Evolutionary conservation across 257 asterid genomes (phyloP).

Genomic region (Solanum dulcamara): DNA sequence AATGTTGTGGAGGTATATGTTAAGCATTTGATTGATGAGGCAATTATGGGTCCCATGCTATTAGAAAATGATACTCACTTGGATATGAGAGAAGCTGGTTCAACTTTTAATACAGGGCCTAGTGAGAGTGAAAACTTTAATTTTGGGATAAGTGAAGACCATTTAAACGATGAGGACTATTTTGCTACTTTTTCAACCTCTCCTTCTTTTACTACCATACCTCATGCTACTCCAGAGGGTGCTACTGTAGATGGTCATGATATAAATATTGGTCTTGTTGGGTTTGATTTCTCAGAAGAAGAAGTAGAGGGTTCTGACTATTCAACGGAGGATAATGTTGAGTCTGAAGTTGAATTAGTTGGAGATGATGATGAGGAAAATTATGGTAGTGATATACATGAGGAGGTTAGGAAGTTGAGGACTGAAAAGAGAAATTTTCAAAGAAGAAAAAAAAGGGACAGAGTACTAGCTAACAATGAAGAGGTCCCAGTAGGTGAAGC

Average conservation of each 20-base stretch:
- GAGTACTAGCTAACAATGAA: not conserved
- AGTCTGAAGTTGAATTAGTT: not conserved
- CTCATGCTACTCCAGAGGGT: too few relatives aligned
- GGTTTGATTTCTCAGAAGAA: not conserved
- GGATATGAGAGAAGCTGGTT: too few relatives aligned
- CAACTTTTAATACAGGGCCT: not conserved
- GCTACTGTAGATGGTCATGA: not conserved
- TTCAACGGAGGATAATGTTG: not conserved
- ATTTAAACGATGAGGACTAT: too few relatives aligned
- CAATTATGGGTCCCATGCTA: too few relatives aligned
- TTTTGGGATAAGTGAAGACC: not conserved
- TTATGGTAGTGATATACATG: not conserved
- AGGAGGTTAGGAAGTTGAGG: not conserved
- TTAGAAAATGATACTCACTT: too few relatives aligned
- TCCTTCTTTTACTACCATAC: not conserved
- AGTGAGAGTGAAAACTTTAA: not conserved
- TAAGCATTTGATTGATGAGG: too few relatives aligned
- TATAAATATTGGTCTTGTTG: too few relatives aligned
- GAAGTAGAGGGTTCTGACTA: not conserved
- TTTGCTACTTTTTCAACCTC: too few relatives aligned
- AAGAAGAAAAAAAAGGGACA: not conserved
- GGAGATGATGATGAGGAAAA: not conserved
- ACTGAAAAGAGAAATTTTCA: not conserved
- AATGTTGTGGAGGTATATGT: too few relatives aligned
- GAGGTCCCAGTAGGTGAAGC: not conserved